phyloP scores from a whole-genome alignment of 306 rosid species.

The Psophocarpus tetragonolobus region DNA sequence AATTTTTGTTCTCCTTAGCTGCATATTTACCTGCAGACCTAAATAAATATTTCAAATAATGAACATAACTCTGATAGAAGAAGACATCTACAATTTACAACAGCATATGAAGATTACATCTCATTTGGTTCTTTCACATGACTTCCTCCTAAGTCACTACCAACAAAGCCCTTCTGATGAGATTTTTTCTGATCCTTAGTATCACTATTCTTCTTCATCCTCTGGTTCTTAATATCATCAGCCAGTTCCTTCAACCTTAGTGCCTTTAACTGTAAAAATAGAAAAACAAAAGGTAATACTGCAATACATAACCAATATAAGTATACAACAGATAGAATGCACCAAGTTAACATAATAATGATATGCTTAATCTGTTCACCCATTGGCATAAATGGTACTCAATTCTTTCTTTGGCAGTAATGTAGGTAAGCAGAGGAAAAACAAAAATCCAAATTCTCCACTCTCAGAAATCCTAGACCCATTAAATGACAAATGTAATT shows the following conservation, averaged over 20 bases:
- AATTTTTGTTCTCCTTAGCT: constrained; percentile 41
- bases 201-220: constrained; percentile 53
- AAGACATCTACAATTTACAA: constrained; percentile 5
- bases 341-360: background rate
- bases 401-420: background rate
- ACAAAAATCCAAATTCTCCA: background rate
- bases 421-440: background rate
- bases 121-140: constrained; percentile 57
- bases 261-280: constrained; percentile 57
- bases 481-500: constrained; percentile 6
- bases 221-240: constrained; percentile 74
- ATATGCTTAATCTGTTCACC: background rate
- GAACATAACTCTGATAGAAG: constrained; percentile 15
- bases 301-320: constrained; percentile 8
- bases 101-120: constrained; percentile 51
- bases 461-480: background rate
- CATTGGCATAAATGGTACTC: background rate
- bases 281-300: background rate
- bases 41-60: constrained; percentile 25
- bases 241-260: constrained; percentile 71
- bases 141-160: constrained; percentile 37
- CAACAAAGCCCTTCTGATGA: constrained; percentile 38
- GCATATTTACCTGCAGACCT: constrained; percentile 55
- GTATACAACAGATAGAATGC: constrained; percentile 7
- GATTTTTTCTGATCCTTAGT: constrained; percentile 48